Evolutionary conservation across 768 basidiomycete species (phyloP).

Genomic region (Cantharellus cinnabarinus): DNA sequence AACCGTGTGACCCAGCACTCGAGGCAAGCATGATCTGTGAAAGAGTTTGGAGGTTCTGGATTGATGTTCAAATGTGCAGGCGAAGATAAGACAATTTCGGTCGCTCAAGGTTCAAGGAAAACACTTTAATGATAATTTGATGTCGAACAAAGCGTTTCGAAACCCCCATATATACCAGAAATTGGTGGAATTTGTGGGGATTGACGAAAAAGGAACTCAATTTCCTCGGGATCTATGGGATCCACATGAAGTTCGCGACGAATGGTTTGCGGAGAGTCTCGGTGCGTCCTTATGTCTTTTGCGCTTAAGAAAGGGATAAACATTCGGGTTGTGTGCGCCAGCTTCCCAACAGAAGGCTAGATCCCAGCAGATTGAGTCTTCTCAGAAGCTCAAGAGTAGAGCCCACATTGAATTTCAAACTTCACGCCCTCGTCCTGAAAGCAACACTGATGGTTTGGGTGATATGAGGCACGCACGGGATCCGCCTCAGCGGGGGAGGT

Average conservation of each 20-base stretch:
- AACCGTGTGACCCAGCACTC: conserved; percentile 40
- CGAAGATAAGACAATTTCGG: conserved; percentile 65
- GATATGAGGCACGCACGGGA: too few relatives aligned
- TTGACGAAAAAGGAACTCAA: conserved; percentile 72
- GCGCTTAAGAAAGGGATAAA: background rate
- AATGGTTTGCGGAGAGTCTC: conserved; percentile 61
- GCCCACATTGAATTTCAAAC: conserved; percentile 36
- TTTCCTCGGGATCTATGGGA: conserved; percentile 62
- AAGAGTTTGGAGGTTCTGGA: background rate
- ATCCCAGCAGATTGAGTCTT: conserved; percentile 35
- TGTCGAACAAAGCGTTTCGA: conserved; percentile 80
- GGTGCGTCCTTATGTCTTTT: conserved; percentile 28
- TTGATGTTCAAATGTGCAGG: conserved; percentile 21
- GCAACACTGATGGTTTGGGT: too few relatives aligned
- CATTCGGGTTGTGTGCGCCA: conserved; percentile 12
- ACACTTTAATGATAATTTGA: conserved; percentile 91
- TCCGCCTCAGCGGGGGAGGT: too few relatives aligned
- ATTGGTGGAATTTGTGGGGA: conserved; percentile 83
- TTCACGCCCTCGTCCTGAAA: too few relatives aligned
- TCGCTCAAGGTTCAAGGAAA: conserved; percentile 47
- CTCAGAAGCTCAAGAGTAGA: conserved; percentile 35
- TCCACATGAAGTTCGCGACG: conserved; percentile 35
- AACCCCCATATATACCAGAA: conserved; percentile 94
- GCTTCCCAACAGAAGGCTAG: conserved; percentile 42
- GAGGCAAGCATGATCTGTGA: conserved; percentile 22